Evolutionary conservation across 305 asterid genomes (phyloP).

Genomic region (Rubia peregrina): DNA sequence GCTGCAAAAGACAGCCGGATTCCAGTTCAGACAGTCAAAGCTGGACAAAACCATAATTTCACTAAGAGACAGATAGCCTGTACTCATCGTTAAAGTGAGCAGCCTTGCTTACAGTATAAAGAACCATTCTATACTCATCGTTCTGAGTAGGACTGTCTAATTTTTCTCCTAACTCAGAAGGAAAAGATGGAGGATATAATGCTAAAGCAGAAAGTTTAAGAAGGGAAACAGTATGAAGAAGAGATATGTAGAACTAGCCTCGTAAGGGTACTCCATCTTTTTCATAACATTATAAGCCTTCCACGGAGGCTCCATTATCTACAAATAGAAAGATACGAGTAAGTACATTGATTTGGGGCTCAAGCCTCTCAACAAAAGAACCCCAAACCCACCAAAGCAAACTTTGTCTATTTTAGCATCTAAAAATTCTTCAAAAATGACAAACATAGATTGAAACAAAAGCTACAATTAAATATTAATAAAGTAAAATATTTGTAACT

Average conservation of each 20-base stretch:
- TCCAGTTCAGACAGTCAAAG: constrained; percentile 8
- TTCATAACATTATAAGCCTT: constrained; percentile 74
- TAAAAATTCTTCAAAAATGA: not conserved
- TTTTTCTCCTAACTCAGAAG: not conserved
- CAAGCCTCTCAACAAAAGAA: not conserved
- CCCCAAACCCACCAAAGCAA: not conserved
- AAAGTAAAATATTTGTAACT: constrained; percentile 31
- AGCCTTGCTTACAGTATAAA: not conserved
- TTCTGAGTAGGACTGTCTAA: not conserved
- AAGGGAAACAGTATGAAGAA: not conserved
- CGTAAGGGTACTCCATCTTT: constrained; percentile 95
- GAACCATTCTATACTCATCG: not conserved
- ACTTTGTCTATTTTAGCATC: not conserved
- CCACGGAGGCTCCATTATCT: constrained; percentile 99
- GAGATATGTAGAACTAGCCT: constrained; percentile 47
- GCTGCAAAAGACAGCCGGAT: constrained; percentile 47
- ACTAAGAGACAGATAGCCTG: not conserved
- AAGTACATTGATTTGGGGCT: constrained; percentile 2
- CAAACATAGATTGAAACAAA: constrained; percentile 9
- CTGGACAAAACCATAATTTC: not conserved
- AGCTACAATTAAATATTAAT: not conserved
- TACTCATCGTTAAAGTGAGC: not conserved
- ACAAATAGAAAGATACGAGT: constrained; percentile 18
- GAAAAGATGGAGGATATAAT: not conserved
- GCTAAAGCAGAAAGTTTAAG: constrained; percentile 8